Evolutionary conservation across 345 rosid genomes (phyloP).

Genomic region (Alliaria petiolata): DNA sequence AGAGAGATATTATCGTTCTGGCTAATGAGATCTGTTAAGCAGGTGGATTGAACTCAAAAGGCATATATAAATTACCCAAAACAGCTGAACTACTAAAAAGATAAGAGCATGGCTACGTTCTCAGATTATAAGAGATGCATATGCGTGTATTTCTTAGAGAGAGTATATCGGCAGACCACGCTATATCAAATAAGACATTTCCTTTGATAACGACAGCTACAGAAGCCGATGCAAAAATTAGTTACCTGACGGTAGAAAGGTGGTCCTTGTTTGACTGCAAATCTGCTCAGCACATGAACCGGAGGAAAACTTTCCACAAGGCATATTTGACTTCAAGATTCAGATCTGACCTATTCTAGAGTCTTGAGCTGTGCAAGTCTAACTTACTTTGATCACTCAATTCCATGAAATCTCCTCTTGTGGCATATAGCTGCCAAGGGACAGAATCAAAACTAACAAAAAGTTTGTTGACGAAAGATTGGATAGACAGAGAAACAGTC

Average conservation of each 20-base stretch:
- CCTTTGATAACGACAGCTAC: neutral
- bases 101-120: neutral
- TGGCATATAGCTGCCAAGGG: neutral
- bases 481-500: neutral
- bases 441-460: neutral
- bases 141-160: neutral
- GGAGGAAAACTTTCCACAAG: neutral
- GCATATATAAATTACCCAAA: neutral
- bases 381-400: neutral
- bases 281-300: neutral
- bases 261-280: conserved; percentile 3
- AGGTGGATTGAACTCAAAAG: neutral
- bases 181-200: neutral
- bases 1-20: conserved; percentile 1
- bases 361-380: neutral
- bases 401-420: neutral
- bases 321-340: neutral
- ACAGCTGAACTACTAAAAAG: neutral
- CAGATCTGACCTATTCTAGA: neutral
- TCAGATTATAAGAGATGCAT: neutral
- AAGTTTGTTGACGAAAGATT: neutral
- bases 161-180: neutral
- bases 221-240: neutral
- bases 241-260: conserved; percentile 13
- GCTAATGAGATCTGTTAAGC: neutral